A percentile compares a stretch with the other conserved stretches of the same genome.
These are phyloP conservation scores for Rhizoclosmatium globosum DNA, from an alignment of 192 early-diverging fungal species.

Conservation along the genomic window DNA sequence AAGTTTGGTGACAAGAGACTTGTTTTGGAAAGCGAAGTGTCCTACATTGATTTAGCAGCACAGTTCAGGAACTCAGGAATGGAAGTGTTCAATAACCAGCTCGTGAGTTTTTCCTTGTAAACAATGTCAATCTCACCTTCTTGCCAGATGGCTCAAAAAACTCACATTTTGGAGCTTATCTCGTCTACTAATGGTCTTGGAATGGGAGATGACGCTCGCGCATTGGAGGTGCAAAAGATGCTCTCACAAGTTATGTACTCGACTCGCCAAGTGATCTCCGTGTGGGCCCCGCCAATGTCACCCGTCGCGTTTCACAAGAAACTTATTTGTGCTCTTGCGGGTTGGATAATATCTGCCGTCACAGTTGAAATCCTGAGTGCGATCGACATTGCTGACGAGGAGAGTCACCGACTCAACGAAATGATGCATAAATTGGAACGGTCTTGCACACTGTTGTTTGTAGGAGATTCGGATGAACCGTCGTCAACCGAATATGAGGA, in stretches of 20 bases:
- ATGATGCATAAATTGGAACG: slow-evolving; percentile 28
- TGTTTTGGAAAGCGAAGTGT: slow-evolving; percentile 14
- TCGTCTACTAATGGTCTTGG: slow-evolving; percentile 8
- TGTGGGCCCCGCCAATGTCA: slow-evolving; percentile 29
- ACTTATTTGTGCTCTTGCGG: slow-evolving; percentile 24
- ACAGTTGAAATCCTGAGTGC: slow-evolving; percentile 33
- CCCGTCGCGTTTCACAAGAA: slow-evolving; percentile 1
- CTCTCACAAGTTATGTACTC: slow-evolving; percentile 18
- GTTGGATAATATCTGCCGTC: slow-evolving; percentile 27
- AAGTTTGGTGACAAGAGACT: slow-evolving; percentile 8
- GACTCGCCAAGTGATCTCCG: neutral
- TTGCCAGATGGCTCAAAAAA: slow-evolving; percentile 27
- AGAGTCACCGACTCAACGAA: slow-evolving; percentile 45
- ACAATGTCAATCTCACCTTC: slow-evolving; percentile 29
- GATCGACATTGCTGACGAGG: slow-evolving; percentile 54
- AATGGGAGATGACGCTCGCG: slow-evolving; percentile 6
- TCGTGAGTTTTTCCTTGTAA: slow-evolving; percentile 37
- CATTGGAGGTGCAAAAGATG: neutral
- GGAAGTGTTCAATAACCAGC: slow-evolving; percentile 37
- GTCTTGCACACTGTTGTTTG: neutral
- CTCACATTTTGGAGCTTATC: slow-evolving; percentile 27
- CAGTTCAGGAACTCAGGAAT: slow-evolving; percentile 52
- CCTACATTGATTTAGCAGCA: slow-evolving; percentile 56
- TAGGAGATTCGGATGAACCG: neutral
- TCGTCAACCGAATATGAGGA: neutral